Base-by-base conservation (phyloP, 805 yeast genomes). In the Candida boleticola region DNA sequence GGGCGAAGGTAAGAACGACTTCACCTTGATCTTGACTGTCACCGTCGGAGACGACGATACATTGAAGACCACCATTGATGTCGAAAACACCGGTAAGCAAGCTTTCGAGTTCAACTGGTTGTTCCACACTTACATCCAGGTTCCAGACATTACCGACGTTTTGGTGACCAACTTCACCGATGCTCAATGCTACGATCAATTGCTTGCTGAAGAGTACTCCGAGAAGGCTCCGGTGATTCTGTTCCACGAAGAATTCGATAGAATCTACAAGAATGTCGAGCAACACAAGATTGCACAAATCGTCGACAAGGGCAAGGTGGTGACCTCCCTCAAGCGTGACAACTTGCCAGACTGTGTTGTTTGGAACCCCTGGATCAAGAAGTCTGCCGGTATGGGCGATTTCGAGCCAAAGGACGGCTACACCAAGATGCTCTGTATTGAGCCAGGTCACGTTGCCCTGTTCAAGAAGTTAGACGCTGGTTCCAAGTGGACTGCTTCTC, bases 351-450 rank as follows among this genome's bases (percentile, higher is more conserved):
- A 78, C 49, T 70, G 77, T 4, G 98, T 93, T 37, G 97, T 93
- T 42, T 93, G 99, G 99, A 93, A 93, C 64, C 99, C 99, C 29
- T 93, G 98, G 99, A 71, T 78, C 50, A 76, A 84, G 43, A 87
- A 85, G 61, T 79, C 93, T n/a, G 71, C 67, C 19, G 82, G 84
- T 1, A 87, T 93, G 92, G 82, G 72, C 32, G 99, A 93, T 66
- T 93, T 92, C 56, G 77, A 74, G 53, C 99, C 98, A 39, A 88
- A 86, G 60, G 63, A 66, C 41, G 98, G 97, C 4, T 93, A 73
- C 70, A 74, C 80, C 51, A 72, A 83, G 36, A 92, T 93, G 98
- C 79, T 93, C 44, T 93, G 99, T 66, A 77, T 93, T 43, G 99
- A 93, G 64, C 95, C 97, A 2, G 99, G 99, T 33, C 74, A 82